Evolutionary conservation across 352 stramenopile genomes (phyloP), one percentile per base, ranked within the genome.

Genomic region (Phytophthora capsici): DNA sequence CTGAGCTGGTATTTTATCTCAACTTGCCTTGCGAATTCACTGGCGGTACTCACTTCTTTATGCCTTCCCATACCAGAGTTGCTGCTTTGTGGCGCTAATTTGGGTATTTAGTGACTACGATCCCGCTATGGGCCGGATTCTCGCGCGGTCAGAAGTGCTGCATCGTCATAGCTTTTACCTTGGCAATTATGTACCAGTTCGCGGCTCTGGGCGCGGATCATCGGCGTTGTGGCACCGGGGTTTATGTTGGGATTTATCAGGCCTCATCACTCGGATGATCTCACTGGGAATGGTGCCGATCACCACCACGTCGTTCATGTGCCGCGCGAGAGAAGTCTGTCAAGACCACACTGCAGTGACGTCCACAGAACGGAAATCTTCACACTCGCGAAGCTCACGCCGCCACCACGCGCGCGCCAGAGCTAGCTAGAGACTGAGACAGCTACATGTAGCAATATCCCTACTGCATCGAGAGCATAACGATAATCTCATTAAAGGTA

Each of bases 271-370:
- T 23, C 54, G 79, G n/a, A 84, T 84, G 57, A 87, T 87, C 57
- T 88, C 81, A 37, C 66, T 90, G 28, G 81, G 81, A n/a, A 90
- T 90, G 78, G 73, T 90, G 52, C 81, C 78, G 9, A 84, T 90
- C 65, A 88, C 81, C n/a, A 88, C 81, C 30, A 86, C 75, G 7
- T 88, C 78, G 16, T 90, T 88, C 57, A 77, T 86, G 58, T 63
- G 70, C 14, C 70, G 73, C 4, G 58, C 78, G 7, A 59, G 71
- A 28, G 65, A 71, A 34, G 57, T 73, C 20, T 80, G 75, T 37
- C 57, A 69, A 23, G 73, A 82, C 1, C 68, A 65, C 43, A 14
- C 56, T 12, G 22, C 38, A 6, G 37, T 45, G 34, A 12, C 37
- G n/a, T 17, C 56, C 36, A 50, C 48, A 36, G 30, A 12, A 16